Conservation (phyloP, 2,329 filamentous ascomycete species). For the Lachnellula subtilissima region DNA sequence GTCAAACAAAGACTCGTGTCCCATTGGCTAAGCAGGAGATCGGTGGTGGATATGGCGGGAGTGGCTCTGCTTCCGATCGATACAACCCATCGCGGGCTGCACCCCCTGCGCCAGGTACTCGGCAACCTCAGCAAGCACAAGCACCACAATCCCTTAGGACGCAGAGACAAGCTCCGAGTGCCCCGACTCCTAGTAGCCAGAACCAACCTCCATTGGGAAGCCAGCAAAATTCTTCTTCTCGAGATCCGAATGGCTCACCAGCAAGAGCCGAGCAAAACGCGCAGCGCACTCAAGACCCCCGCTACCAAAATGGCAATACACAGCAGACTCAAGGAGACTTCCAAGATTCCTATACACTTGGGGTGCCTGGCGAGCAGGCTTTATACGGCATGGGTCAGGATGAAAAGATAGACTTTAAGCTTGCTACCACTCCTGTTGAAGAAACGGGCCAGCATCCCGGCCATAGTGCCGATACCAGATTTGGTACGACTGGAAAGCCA, state of each 20-base stretch:
- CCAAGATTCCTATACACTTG: too few species aligned
- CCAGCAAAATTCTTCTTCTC: conserved; percentile 47
- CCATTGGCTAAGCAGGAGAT: conserved; percentile 88
- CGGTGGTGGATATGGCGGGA: conserved; percentile 49
- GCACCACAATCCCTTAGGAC: conserved; percentile 54
- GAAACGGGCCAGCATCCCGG: not conserved
- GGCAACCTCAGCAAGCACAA: conserved; percentile 51
- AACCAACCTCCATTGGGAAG: conserved; percentile 43
- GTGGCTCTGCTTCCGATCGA: conserved; percentile 45
- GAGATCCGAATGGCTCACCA: conserved; percentile 30
- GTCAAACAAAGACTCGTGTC: conserved; percentile 66
- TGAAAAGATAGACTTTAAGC: too few species aligned
- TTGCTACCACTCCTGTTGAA: too few species aligned
- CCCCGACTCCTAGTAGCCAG: conserved; percentile 47
- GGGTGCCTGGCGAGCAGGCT: too few species aligned
- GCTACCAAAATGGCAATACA: conserved; percentile 36
- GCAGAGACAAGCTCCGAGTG: conserved; percentile 77
- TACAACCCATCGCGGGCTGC: conserved; percentile 85
- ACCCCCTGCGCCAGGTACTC: conserved; percentile 64
- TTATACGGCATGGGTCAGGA: too few species aligned
- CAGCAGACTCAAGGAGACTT: conserved; percentile 6
- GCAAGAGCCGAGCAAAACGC: conserved; percentile 42
- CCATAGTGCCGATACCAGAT: conserved; percentile 6
- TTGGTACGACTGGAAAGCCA: conserved; percentile 5
- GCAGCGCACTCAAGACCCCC: conserved; percentile 27